Evolutionary conservation across 1,284 basidiomycete species (phyloP).

Genomic region (Cryptococcus floricola): DNA sequence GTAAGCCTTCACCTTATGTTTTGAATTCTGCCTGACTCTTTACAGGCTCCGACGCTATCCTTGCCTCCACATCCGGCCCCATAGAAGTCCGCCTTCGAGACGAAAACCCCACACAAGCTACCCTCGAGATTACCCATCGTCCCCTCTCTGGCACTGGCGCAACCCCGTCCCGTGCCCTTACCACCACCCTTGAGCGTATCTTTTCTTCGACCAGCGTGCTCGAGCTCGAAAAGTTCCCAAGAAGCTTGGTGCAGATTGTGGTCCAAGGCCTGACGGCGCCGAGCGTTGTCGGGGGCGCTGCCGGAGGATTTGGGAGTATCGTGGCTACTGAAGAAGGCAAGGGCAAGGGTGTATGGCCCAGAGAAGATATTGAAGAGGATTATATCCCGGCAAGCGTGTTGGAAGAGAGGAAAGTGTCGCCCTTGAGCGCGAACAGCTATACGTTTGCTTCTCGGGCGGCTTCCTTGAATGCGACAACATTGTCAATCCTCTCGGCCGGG

Average conservation of each 20-base stretch:
- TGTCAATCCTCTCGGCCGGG: slow-evolving; percentile 84
- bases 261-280: slow-evolving; percentile 56
- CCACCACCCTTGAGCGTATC: slow-evolving; percentile 37
- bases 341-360: slow-evolving; percentile 12
- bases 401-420: slow-evolving; percentile 2
- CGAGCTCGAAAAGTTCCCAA: slow-evolving; percentile 52
- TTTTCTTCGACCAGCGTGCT: slow-evolving; percentile 45
- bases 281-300: neutral
- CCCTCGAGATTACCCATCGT: slow-evolving; percentile 53
- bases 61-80: slow-evolving; percentile 54
- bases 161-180: slow-evolving; percentile 46
- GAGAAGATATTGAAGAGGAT: neutral
- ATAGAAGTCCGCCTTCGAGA: slow-evolving; percentile 55
- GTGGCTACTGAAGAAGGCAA: neutral
- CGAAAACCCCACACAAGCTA: slow-evolving; percentile 53
- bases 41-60: slow-evolving; percentile 44
- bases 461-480: slow-evolving; percentile 88
- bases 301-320: slow-evolving; percentile 2
- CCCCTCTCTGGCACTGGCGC: slow-evolving; percentile 52
- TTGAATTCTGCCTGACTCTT: too few relatives aligned
- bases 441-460: slow-evolving; percentile 55
- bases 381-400: neutral
- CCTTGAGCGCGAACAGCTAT: slow-evolving; percentile 6
- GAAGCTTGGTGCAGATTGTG: slow-evolving; percentile 61
- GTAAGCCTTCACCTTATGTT: slow-evolving; percentile 20